phyloP scores from a whole-genome alignment of 495 filamentous ascomycete genomes.

The Podospora pseudocomata region DNA sequence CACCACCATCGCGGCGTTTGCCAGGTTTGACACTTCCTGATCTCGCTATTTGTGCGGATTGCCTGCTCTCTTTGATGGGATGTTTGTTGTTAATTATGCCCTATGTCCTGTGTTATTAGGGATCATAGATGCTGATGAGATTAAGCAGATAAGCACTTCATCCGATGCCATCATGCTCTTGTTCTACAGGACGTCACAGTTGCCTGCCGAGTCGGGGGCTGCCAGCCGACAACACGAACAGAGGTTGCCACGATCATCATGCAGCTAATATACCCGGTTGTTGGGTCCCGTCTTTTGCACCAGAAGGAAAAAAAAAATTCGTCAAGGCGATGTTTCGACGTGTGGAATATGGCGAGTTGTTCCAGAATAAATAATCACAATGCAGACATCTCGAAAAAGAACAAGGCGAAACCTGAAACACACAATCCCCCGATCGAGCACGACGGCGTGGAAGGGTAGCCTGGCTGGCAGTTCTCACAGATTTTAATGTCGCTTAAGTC shows the following conservation, averaged over 20 bases:
- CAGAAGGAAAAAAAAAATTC: background rate
- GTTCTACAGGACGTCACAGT: background rate
- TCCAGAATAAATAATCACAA: background rate
- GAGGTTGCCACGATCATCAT: background rate
- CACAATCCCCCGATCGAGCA: background rate
- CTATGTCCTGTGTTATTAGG: background rate
- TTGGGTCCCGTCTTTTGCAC: background rate
- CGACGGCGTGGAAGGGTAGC: conserved; percentile 10
- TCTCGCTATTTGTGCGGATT: background rate
- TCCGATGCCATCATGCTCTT: background rate
- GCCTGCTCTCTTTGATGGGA: background rate
- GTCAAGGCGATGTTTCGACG: background rate
- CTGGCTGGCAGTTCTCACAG: conserved; percentile 14
- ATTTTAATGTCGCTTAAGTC: conserved; percentile 41
- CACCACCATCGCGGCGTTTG: background rate
- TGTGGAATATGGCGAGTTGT: background rate
- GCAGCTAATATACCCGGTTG: background rate
- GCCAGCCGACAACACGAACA: background rate
- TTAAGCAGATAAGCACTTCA: background rate
- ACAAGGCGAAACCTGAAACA: conserved; percentile 7
- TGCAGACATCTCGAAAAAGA: conserved; percentile 3
- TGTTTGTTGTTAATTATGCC: background rate
- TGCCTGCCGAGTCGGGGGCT: background rate
- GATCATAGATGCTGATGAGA: too few relatives aligned
- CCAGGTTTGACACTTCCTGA: background rate